A percentile compares a stretch with the other conserved stretches of the same genome.
These are phyloP conservation scores for Chloranthus sessilifolius DNA, from an alignment of 164 flowering plant species.

Conservation along the genomic window DNA sequence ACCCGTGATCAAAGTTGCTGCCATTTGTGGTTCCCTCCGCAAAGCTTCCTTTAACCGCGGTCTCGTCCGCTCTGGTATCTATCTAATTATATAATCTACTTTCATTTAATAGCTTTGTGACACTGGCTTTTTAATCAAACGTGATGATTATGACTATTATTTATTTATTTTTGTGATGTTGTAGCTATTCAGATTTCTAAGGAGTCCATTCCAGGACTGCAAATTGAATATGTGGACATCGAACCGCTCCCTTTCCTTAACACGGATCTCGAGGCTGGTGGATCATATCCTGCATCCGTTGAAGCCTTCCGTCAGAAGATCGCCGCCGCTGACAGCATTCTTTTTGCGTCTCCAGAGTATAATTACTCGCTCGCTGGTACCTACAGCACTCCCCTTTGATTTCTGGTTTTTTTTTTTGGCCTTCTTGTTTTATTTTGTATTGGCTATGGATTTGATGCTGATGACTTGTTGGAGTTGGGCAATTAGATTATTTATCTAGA, in stretches of 20 bases:
- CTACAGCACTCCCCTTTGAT: background rate
- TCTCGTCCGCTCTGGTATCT: conserved; percentile 78
- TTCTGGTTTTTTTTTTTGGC: background rate
- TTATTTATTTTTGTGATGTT: too few species aligned
- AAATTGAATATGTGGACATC: conserved; percentile 38
- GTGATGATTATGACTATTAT: too few species aligned
- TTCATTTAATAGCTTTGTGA: too few species aligned
- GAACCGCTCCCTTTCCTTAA: conserved; percentile 38
- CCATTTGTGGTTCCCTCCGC: conserved; percentile 80
- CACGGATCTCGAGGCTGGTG: conserved; percentile 41
- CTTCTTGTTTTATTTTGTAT: background rate
- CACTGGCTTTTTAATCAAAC: too few species aligned
- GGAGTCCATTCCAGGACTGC: conserved; percentile 31
- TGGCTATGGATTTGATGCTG: too few species aligned
- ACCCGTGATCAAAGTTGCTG: conserved; percentile 58
- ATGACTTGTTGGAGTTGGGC: too few species aligned
- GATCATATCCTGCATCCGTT: conserved; percentile 38
- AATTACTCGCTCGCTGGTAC: conserved; percentile 45
- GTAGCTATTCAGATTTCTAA: conserved; percentile 27
- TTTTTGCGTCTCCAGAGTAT: conserved; percentile 57
- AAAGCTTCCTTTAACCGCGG: conserved; percentile 67
- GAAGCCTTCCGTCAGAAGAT: conserved; percentile 46
- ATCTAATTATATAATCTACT: too few species aligned
- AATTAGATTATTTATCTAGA: too few species aligned
- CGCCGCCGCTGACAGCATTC: conserved; percentile 34